Evolutionary conservation across 148 eudicot species (phyloP).

Genomic region (Chenopodium berlandieri): DNA sequence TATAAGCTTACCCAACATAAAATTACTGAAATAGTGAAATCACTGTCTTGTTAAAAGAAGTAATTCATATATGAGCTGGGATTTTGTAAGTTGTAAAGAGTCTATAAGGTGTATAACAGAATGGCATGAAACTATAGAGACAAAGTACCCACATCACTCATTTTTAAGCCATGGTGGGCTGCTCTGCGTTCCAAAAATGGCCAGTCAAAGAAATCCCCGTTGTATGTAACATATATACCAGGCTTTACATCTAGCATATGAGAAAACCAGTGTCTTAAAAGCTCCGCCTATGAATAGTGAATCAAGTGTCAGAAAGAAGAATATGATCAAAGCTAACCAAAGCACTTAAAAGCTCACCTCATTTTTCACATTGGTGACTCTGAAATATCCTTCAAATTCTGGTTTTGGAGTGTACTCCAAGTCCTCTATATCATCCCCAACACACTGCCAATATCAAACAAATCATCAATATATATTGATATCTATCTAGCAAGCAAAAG

Average conservation of each 20-base stretch:
- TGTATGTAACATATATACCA: slow-evolving; percentile 97
- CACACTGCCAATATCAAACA: slow-evolving; percentile 57
- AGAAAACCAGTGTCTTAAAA: slow-evolving; percentile 74
- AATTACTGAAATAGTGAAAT: slow-evolving; percentile 11
- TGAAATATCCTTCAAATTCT: slow-evolving; percentile 89
- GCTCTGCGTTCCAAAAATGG: slow-evolving; percentile 96
- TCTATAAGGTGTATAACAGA: neutral
- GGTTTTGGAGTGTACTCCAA: slow-evolving; percentile 97
- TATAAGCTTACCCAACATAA: neutral
- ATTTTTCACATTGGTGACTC: slow-evolving; percentile 79
- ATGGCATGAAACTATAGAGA: slow-evolving; percentile 13
- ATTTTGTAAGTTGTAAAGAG: neutral
- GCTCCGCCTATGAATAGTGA: slow-evolving; percentile 61
- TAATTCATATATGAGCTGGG: neutral
- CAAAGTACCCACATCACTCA: slow-evolving; percentile 67
- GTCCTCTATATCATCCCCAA: slow-evolving; percentile 94
- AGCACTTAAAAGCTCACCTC: slow-evolving; percentile 51
- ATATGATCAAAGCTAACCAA: slow-evolving; percentile 1
- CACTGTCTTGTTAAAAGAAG: slow-evolving; percentile 4
- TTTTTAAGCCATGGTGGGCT: slow-evolving; percentile 73
- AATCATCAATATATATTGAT: slow-evolving; percentile 7
- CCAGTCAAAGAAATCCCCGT: slow-evolving; percentile 99
- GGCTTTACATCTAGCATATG: slow-evolving; percentile 97
- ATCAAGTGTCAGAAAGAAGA: slow-evolving; percentile 17
- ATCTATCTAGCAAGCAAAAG: neutral